A percentile compares a stretch with the other conserved stretches of the same genome.
phyloP scores from a whole-genome alignment of 495 filamentous ascomycete species.

The Lophiotrema nucula region DNA sequence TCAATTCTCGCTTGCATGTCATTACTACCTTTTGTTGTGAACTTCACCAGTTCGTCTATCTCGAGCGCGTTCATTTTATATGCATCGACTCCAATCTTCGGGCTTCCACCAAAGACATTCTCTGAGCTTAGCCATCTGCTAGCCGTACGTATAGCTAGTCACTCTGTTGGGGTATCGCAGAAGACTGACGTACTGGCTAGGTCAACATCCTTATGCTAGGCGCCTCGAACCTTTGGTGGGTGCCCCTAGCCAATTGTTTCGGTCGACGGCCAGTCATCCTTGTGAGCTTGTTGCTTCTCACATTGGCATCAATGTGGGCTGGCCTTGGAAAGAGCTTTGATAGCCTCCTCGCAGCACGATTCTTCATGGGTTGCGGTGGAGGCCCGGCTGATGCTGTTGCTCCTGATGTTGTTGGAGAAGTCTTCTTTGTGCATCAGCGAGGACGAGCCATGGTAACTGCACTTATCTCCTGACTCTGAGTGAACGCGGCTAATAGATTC shows the following conservation, averaged over 20 bases:
- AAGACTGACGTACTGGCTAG: neutral
- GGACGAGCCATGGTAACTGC: conserved; percentile 35
- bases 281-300: conserved; percentile 22
- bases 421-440: conserved; percentile 38
- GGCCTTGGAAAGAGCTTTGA: conserved; percentile 31
- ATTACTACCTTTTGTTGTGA: neutral
- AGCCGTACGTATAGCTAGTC: neutral
- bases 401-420: conserved; percentile 36
- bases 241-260: conserved; percentile 36
- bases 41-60: conserved; percentile 16
- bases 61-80: conserved; percentile 7
- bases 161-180: too few relatives aligned
- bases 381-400: conserved; percentile 37
- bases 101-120: neutral
- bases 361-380: conserved; percentile 33
- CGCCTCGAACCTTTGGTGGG: conserved; percentile 36
- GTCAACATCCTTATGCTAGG: conserved; percentile 37
- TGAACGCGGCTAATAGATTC: conserved; percentile 5
- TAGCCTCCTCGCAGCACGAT: conserved; percentile 34
- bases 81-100: conserved; percentile 9
- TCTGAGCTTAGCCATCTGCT: neutral
- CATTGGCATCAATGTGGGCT: conserved; percentile 34
- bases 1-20: conserved; percentile 4
- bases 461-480: neutral
- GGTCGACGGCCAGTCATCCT: conserved; percentile 35